Evolutionary conservation across 192 early-diverging fungal species (phyloP), one percentile per base, ranked within the genome.

Genomic region (Rhizophagus clarus): DNA sequence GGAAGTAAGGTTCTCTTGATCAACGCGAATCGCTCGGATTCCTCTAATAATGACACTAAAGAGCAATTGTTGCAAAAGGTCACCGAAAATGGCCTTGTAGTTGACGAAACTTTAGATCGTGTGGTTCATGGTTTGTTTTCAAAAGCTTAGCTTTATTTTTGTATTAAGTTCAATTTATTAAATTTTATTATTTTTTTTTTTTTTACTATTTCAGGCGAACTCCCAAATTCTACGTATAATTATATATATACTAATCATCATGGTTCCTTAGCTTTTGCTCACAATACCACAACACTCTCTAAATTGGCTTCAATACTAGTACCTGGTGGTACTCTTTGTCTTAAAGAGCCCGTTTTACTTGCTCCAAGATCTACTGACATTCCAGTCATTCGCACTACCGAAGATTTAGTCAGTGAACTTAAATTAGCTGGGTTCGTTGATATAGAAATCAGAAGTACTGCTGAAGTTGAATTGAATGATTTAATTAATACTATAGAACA

Each of bases 361-460:
- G 87, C 85, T 34, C 61, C 80, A 31, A 40, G 88, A 22, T 77
- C 83, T 74, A 74, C 88, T 15, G 81, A 87, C 2, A 71, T 77
- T 28, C 89, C 92, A 20, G 72, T 91, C 15, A 84, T 87, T 74
- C 90, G 93, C 62, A 91, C 91, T 15, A 77, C 86, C 34, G 76
- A 82, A 11, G 89, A 89, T 60, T 84, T 98, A 10, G 80, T 90
- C 3, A 91, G 93, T 7, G 91, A 89, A 72, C 84, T 97, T 60
- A 92, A 92, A 81, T 90, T 97, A 80, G 90, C 94, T 64, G 97
- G 97, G 12, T 97, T 97, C 82, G 89, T 97, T 29, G 92, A 95
- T 76, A 79, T 89, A 11, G 78, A 84, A 31, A 76, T 91, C 29
- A 83, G 78, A 9, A 42, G 68, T 9, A 61, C 80, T 17, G 74